Conservation (phyloP, 768 basidiomycete genomes). For the Wakefieldia striispora region DNA sequence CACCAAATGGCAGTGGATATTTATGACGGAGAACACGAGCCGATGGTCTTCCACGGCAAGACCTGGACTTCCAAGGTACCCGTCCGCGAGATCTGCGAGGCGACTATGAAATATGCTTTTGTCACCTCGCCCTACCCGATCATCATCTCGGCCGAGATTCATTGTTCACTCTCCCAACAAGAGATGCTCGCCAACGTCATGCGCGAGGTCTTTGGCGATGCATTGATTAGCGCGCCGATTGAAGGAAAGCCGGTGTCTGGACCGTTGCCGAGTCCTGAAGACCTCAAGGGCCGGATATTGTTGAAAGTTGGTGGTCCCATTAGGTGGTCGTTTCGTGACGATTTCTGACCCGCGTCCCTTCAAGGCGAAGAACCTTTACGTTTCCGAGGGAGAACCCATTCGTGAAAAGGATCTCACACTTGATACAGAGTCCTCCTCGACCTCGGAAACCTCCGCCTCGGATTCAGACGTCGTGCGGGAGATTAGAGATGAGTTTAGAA, state of each 20-base stretch:
- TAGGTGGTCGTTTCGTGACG: background rate
- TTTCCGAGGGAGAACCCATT: conserved; percentile 40
- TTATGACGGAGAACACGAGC: conserved; percentile 83
- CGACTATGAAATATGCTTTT: conserved; percentile 88
- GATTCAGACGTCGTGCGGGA: conserved; percentile 29
- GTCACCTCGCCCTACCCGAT: conserved; percentile 88
- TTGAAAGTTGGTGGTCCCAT: conserved; percentile 59
- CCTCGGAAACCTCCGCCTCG: conserved; percentile 35
- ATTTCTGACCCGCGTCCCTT: conserved; percentile 1
- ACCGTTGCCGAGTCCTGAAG: conserved; percentile 78
- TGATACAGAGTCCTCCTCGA: conserved; percentile 43
- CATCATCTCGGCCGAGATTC: conserved; percentile 91
- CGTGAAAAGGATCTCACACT: conserved; percentile 33
- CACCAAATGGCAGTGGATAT: conserved; percentile 67
- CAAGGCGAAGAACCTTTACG: conserved; percentile 76
- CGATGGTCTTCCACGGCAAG: conserved; percentile 85
- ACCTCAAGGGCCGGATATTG: conserved; percentile 73
- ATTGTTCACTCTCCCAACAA: conserved; percentile 79
- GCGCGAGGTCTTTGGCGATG: conserved; percentile 55
- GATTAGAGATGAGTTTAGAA: conserved; percentile 26
- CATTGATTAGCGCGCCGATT: conserved; percentile 47
- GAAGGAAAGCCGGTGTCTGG: conserved; percentile 49
- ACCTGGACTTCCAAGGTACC: conserved; percentile 85
- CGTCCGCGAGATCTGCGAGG: conserved; percentile 75
- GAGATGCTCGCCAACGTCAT: conserved; percentile 76